A percentile compares a stretch with the other conserved stretches of the same genome.
These are phyloP conservation scores for Cryphonectria radicalis DNA, from an alignment of 2,329 filamentous ascomycete species.

Conservation along the genomic window DNA sequence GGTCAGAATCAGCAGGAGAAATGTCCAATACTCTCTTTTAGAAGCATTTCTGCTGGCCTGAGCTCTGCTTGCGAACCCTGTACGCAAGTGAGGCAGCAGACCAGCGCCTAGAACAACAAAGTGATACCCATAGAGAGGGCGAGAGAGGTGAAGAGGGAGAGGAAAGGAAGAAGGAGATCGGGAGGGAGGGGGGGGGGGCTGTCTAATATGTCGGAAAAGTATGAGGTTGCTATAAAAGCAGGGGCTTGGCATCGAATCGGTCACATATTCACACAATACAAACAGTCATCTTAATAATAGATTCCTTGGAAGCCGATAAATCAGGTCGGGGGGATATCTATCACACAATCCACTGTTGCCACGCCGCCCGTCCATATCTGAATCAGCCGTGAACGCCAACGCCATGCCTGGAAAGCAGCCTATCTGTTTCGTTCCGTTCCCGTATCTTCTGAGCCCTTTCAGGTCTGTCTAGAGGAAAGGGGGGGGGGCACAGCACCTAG, in stretches of 20 bases:
- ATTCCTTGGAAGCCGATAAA: conserved; percentile 6
- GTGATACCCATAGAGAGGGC: conserved; percentile 22
- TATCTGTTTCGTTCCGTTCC: background rate
- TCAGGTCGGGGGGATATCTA: conserved; percentile 11
- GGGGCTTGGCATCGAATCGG: background rate
- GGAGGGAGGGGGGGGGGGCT: too few relatives aligned
- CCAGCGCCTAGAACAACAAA: background rate
- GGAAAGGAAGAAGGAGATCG: background rate
- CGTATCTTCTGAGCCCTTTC: background rate
- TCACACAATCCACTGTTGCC: conserved; percentile 14
- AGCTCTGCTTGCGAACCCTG: background rate
- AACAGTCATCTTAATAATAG: background rate
- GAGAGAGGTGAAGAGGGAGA: background rate
- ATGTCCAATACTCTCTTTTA: background rate
- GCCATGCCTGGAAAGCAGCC: conserved; percentile 3
- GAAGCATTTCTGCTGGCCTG: background rate
- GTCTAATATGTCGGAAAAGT: background rate
- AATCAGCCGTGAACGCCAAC: conserved; percentile 18
- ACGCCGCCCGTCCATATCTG: background rate
- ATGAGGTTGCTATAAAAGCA: background rate
- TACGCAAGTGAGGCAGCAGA: background rate
- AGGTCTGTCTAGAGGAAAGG: background rate
- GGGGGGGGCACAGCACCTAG: background rate
- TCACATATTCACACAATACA: background rate
- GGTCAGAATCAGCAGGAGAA: background rate